Conservation (phyloP, 257 asterid genomes). For the Salvia miltiorrhiza region DNA sequence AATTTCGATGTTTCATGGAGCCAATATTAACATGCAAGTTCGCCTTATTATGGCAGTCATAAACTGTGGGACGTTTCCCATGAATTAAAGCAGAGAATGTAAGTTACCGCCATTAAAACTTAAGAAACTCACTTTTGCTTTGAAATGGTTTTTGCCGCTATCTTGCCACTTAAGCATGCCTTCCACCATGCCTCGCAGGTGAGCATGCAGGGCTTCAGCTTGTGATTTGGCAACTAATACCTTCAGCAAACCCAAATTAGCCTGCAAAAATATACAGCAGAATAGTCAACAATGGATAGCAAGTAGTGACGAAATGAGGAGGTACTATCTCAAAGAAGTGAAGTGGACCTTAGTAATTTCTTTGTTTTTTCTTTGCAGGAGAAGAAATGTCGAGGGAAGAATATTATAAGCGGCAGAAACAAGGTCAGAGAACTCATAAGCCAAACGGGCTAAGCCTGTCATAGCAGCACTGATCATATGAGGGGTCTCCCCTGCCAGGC, state of each 20-base stretch:
- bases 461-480: slow-evolving; percentile 94
- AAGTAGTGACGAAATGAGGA: slow-evolving; percentile 6
- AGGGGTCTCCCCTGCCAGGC: slow-evolving; percentile 87
- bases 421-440: slow-evolving; percentile 91
- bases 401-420: slow-evolving; percentile 63
- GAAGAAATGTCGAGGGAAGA: slow-evolving; percentile 86
- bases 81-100: slow-evolving; percentile 1
- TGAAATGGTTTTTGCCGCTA: slow-evolving; percentile 78
- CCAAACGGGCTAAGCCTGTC: slow-evolving; percentile 95
- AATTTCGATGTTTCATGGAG: not conserved
- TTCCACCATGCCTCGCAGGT: slow-evolving; percentile 74
- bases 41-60: not conserved
- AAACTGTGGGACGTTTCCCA: not conserved
- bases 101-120: slow-evolving; percentile 12
- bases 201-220: slow-evolving; percentile 65
- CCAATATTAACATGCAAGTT: not conserved
- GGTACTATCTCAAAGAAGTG: not conserved
- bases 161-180: slow-evolving; percentile 81
- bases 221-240: slow-evolving; percentile 89
- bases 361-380: slow-evolving; percentile 74
- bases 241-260: slow-evolving; percentile 84
- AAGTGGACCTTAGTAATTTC: slow-evolving; percentile 73
- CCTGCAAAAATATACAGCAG: slow-evolving; percentile 44
- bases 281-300: not conserved
- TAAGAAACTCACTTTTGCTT: slow-evolving; percentile 67